Evolutionary conservation across 352 stramenopile species (phyloP), one percentile per base, ranked within the genome.

Genomic region (Thalassiosira livingstoniorum): DNA sequence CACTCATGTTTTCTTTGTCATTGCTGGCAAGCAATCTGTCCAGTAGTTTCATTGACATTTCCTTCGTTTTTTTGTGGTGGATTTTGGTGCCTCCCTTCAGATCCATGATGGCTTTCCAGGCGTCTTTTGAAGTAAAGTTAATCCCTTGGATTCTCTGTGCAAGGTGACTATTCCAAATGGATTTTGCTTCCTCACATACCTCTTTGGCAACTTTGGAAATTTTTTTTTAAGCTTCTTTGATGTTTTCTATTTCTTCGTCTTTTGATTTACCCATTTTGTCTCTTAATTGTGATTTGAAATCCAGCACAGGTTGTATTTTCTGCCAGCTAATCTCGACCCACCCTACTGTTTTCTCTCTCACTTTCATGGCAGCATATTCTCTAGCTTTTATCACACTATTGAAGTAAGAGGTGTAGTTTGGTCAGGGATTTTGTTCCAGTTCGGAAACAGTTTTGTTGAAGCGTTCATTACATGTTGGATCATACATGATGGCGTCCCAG

Each of bases 181-280:
- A 21, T n/a, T 62, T 62, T 10, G 54, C 54, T 21, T 39, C 7
- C 37, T 62, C 54, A 62, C 4, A 25, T 35, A 23, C n/a, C 7
- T 62, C 54, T 21, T 62, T 62, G 54, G n/a, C 25, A 39, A 11
- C 18, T 62, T 62, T 62, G n/a, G n/a, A n/a, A n/a, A n/a, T n/a
- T n/a, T n/a, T n/a, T n/a, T n/a, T 10, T 5, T 37, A 7, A 29
- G 25, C 18, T 39, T 4, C 37, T 62, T 62, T 5, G 21, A 35
- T 23, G 4, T 4, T 31, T 10, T 2, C 37, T 62, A 39, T 10
- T 39, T 4, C 25, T 5, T 21, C n/a, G 4, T 5, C 2, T 11
- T 5, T 31, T 37, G 2, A 31, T 23, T 62, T 62, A 11, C 54
- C 3, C n/a, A 37, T 23, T 4, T 11, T 31, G n/a, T 62, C 3